These are phyloP conservation scores for Dothiorella sarmentorum DNA, from an alignment of 2,329 filamentous ascomycete genomes.

Conservation along the genomic window DNA sequence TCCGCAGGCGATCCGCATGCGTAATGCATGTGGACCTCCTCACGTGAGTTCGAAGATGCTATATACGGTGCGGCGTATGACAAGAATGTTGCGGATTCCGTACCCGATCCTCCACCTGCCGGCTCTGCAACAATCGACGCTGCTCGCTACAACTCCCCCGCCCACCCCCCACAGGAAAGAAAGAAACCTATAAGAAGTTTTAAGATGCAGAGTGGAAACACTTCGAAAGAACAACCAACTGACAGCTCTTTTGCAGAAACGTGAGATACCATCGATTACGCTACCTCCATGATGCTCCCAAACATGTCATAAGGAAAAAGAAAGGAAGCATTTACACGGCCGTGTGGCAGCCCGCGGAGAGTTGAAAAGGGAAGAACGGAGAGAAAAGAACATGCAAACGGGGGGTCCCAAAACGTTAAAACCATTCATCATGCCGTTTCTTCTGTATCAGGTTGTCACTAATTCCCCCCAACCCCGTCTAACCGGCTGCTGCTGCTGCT, in stretches of 20 bases:
- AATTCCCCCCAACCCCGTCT: not conserved
- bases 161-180: too few species aligned
- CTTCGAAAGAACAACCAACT: too few species aligned
- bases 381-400: not conserved
- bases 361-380: not conserved
- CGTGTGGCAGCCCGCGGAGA: not conserved
- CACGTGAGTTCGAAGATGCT: too few species aligned
- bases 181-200: not conserved
- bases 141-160: too few species aligned
- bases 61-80: too few species aligned
- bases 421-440: constrained; percentile 12
- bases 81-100: too few species aligned
- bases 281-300: not conserved
- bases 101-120: too few species aligned
- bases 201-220: not conserved
- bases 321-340: constrained; percentile 7
- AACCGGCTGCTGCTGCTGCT: constrained; percentile 10
- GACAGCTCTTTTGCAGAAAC: not conserved
- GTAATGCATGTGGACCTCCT: too few species aligned
- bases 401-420: constrained; percentile 3
- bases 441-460: constrained; percentile 2
- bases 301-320: not conserved
- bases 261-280: not conserved
- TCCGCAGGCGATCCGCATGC: too few species aligned
- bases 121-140: too few species aligned